Evolutionary conservation across 768 basidiomycete genomes (phyloP), one percentile per base, ranked within the genome.

Genomic region (Lactarius sanguifluus): DNA sequence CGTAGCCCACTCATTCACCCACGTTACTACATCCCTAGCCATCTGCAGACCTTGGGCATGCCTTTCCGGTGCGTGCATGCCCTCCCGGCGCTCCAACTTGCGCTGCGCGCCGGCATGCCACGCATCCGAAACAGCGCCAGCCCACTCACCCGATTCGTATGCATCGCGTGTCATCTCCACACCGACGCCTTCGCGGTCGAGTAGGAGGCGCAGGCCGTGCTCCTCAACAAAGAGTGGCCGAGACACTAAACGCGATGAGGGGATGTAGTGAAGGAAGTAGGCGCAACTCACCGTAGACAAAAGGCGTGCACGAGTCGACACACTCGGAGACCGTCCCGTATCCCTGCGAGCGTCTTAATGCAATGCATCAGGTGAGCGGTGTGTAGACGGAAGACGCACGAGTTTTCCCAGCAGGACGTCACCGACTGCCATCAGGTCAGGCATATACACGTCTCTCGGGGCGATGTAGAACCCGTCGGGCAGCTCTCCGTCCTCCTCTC

Each of bases 291-390:
- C 88, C 88, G 72, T 88, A 93, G 38, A 93, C 84, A 65, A 92
- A 91, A 5, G 91, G 88, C 18, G 91, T 91, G 68, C 83, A 83
- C 5, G 87, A 80, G 71, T 91, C 89, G 20, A 92, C 84, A 66
- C 89, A 90, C 72, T 93, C 91, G 1, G 90, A 85, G 56, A 90
- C 90, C 0, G 90, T 91, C 16, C 91, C 91, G 73, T 92, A 93
- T 38, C 91, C 91, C 88, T 90, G 69, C n/a, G 25, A 25, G 12
- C 23, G 28, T 66, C 45, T 57, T 40, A 66, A 52, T 59, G 13
- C 59, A 64, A 25, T 16, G 61, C 3, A 30, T 57, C 34, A 41
- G 61, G 18, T 32, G 58, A 47, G 40, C 55, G 50, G 40, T 55
- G 25, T 32, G 52, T 52, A 32, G 20, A 50, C 8, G 13, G 23